A percentile compares a stretch with the other conserved stretches of the same genome.
Conservation (phyloP, 805 yeast genomes). For the Debaryomyces hansenii region DNA sequence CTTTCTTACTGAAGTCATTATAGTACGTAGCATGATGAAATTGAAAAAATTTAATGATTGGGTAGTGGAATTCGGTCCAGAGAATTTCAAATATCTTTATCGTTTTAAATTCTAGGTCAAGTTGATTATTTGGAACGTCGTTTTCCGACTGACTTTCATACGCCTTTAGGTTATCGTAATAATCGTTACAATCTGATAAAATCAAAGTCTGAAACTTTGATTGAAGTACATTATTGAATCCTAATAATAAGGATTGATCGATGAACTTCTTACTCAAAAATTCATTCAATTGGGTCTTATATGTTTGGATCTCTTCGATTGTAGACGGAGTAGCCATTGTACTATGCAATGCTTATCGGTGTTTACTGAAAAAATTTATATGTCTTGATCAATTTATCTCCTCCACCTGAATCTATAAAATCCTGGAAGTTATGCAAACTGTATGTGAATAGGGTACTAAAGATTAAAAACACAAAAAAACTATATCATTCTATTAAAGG, state of each 20-base stretch:
- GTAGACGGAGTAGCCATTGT: slow-evolving; percentile 1
- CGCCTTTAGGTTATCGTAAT: slow-evolving; percentile 15
- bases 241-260: slow-evolving; percentile 48
- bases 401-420: too few relatives aligned
- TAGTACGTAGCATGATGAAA: slow-evolving; percentile 29
- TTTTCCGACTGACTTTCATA: neutral
- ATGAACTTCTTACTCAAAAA: slow-evolving; percentile 19
- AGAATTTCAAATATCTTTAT: slow-evolving; percentile 40
- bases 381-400: too few relatives aligned
- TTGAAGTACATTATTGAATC: slow-evolving; percentile 49
- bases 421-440: neutral
- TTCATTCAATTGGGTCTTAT: slow-evolving; percentile 19
- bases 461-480: neutral
- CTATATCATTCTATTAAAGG: neutral
- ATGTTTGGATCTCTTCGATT: slow-evolving; percentile 15
- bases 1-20: slow-evolving; percentile 15
- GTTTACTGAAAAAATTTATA: neutral
- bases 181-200: slow-evolving; percentile 30
- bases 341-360: neutral
- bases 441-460: neutral
- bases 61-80: slow-evolving; percentile 67
- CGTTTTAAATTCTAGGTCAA: slow-evolving; percentile 35
- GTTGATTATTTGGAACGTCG: slow-evolving; percentile 7
- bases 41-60: slow-evolving; percentile 60
- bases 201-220: slow-evolving; percentile 47